Base-by-base conservation (phyloP, 108 stramenopile genomes). In the Aurantiochytrium sp. region DNA sequence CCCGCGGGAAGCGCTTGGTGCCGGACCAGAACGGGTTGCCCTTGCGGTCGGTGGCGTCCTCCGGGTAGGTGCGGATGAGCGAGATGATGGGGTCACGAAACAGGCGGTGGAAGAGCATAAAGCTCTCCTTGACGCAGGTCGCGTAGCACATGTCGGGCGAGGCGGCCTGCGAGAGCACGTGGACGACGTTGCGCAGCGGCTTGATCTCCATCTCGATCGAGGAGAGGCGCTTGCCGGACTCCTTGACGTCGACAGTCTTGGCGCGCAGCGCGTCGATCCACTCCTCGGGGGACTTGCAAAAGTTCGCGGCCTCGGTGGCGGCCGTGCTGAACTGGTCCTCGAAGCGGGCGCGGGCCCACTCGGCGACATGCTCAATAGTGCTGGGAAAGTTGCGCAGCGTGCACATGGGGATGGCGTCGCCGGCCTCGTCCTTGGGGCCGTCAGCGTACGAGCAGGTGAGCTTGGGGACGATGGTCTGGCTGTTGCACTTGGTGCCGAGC, bases 381-480 rank as follows among this genome's bases (percentile, higher is more conserved):
- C 93, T 92, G n/a, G 95, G 95, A 73, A 96, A 96, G 87, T 94
- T 95, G 4, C 95, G 88, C 32, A 96, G 87, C 15, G 96, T 96
- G 89, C 96, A 96, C 96, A 96, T 95, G 90, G 95, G 95, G 85
- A 96, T 95, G 53, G 90, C 93, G 68, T 95, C 95, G 55, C 93
- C 94, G 24, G 94, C 95, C 8, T 92, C 89, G 52, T 87, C 89
- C 86, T 95, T 93, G 37, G 94, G 94, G 4, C 95, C 95, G 55
- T 96, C 96, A 21, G 92, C 92, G 90, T 96, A 96, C 86, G 92
- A 92, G 0, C 92, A 93, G 30, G 95, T 96, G 22, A 94, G 88
- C 81, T 93, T 93, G 3, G 96, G 96, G 34, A 95, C 68, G 31
- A 96, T 90, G 15, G 94, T 93, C 89, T 95, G 91, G 45, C 89